Percentiles rank a stretch among this genome's conserved stretches.
Conservation (phyloP, 352 stramenopile genomes). For the Aphanomyces astaci region DNA sequence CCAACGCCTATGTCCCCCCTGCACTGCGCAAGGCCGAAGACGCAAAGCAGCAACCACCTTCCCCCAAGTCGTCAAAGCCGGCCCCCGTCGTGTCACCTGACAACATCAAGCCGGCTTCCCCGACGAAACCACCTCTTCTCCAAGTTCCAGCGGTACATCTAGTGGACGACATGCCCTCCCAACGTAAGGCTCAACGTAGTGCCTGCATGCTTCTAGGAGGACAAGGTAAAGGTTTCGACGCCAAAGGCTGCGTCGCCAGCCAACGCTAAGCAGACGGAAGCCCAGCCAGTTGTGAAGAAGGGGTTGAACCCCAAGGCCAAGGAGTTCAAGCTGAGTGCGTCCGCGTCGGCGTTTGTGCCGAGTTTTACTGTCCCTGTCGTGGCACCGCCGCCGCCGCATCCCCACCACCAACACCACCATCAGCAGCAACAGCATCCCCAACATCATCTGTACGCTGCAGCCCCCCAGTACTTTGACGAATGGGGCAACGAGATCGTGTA, state of each 20-base stretch:
- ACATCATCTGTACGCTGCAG: constrained; percentile 15
- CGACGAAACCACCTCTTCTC: constrained; percentile 10
- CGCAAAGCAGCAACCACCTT: not conserved
- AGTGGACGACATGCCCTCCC: too few species aligned
- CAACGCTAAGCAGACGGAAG: constrained; percentile 25
- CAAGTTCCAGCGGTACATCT: not conserved
- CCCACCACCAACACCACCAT: constrained; percentile 26
- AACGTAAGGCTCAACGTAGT: too few species aligned
- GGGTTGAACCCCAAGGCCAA: constrained; percentile 75
- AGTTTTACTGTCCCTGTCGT: constrained; percentile 29
- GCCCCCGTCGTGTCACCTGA: not conserved
- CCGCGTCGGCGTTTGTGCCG: constrained; percentile 58
- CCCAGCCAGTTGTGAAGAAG: constrained; percentile 40
- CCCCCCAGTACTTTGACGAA: not conserved
- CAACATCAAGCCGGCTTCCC: not conserved
- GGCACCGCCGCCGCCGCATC: constrained; percentile 10
- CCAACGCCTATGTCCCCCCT: constrained; percentile 59
- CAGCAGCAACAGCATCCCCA: constrained; percentile 30
- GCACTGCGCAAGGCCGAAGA: constrained; percentile 41
- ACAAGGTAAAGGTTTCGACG: too few species aligned
- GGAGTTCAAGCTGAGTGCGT: constrained; percentile 77
- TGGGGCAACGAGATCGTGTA: constrained; percentile 30
- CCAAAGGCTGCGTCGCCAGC: not conserved
- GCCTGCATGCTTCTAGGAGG: too few species aligned
- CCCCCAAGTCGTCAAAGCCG: constrained; percentile 5